Percentiles rank a stretch among this genome's conserved stretches.
These are phyloP conservation scores for Ampelomyces quisqualis DNA, from an alignment of 2,329 filamentous ascomycete species.

Conservation along the genomic window DNA sequence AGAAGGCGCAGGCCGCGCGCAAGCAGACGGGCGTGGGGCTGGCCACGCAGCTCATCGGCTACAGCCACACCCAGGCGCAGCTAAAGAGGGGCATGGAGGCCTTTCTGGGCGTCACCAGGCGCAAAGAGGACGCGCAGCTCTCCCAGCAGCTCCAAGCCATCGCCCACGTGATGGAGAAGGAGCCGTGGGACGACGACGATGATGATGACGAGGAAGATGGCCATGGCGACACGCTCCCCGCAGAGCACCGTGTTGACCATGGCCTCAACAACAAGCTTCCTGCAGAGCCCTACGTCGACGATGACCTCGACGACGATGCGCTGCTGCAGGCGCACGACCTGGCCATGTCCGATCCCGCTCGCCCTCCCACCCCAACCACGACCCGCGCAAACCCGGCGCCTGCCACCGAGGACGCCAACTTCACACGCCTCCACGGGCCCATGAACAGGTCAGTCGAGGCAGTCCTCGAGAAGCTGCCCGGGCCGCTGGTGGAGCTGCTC, in stretches of 20 bases:
- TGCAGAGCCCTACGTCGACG: slow-evolving; percentile 24
- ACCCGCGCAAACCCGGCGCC: neutral
- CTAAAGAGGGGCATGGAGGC: slow-evolving; percentile 44
- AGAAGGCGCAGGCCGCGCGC: slow-evolving; percentile 32
- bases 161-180: slow-evolving; percentile 28
- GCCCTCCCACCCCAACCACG: slow-evolving; percentile 1
- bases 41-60: slow-evolving; percentile 45
- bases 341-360: slow-evolving; percentile 27
- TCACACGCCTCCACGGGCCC: slow-evolving; percentile 34
- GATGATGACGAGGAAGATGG: slow-evolving; percentile 14
- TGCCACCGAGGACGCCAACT: slow-evolving; percentile 20
- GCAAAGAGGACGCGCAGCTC: slow-evolving; percentile 23
- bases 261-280: too few species aligned
- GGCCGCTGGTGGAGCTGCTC: slow-evolving; percentile 34
- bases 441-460: slow-evolving; percentile 31
- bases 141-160: slow-evolving; percentile 24
- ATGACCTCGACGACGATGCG: slow-evolving; percentile 38
- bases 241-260: slow-evolving; percentile 28
- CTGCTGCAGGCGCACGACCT: slow-evolving; percentile 33
- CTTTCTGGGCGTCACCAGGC: slow-evolving; percentile 34
- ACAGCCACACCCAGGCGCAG: slow-evolving; percentile 40
- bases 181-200: slow-evolving; percentile 37
- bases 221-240: slow-evolving; percentile 17
- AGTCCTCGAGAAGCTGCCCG: slow-evolving; percentile 27
- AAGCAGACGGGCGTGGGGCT: slow-evolving; percentile 36